Percentiles rank a stretch among this genome's conserved stretches.
Conservation (phyloP, 257 asterid genomes). For the Petunia secreta region DNA sequence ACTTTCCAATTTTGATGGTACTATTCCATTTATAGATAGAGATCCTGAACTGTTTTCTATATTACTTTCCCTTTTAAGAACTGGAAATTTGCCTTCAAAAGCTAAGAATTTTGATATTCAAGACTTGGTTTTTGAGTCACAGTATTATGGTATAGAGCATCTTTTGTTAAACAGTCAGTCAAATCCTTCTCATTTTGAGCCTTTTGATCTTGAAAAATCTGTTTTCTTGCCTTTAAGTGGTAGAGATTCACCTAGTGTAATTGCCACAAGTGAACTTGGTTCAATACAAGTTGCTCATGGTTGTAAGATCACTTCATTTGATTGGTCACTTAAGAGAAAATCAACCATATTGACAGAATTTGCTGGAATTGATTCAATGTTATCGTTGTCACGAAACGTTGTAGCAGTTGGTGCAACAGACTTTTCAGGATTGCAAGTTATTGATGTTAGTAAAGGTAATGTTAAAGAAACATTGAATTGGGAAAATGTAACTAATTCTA, state of each 20-base stretch:
- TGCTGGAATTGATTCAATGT: conserved; percentile 74
- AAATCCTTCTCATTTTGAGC: conserved; percentile 79
- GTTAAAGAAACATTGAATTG: conserved; percentile 73
- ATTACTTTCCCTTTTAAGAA: conserved; percentile 80
- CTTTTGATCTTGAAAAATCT: conserved; percentile 77
- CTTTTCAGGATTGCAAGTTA: conserved; percentile 81
- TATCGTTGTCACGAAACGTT: conserved; percentile 62
- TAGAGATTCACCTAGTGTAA: conserved; percentile 80
- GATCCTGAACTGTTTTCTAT: conserved; percentile 87
- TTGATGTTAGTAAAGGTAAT: conserved; percentile 67
- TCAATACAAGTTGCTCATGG: conserved; percentile 94
- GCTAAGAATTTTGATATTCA: conserved; percentile 72
- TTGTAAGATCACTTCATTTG: conserved; percentile 85
- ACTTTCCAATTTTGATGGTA: conserved; percentile 38
- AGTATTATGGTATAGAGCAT: conserved; percentile 73
- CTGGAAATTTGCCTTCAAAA: conserved; percentile 87
- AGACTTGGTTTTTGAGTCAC: conserved; percentile 83
- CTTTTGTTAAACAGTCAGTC: conserved; percentile 68
- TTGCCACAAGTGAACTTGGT: conserved; percentile 70
- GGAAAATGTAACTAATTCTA: conserved; percentile 92
- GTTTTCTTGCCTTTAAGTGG: conserved; percentile 62
- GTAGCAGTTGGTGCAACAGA: conserved; percentile 97
- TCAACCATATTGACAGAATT: conserved; percentile 83
- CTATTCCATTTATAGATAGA: conserved; percentile 73
- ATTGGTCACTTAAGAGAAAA: conserved; percentile 83